Percentiles rank a stretch among this genome's conserved stretches.
These are phyloP conservation scores for Hypoxylon sp. DNA, from an alignment of 2,329 filamentous ascomycete genomes.

Conservation along the genomic window DNA sequence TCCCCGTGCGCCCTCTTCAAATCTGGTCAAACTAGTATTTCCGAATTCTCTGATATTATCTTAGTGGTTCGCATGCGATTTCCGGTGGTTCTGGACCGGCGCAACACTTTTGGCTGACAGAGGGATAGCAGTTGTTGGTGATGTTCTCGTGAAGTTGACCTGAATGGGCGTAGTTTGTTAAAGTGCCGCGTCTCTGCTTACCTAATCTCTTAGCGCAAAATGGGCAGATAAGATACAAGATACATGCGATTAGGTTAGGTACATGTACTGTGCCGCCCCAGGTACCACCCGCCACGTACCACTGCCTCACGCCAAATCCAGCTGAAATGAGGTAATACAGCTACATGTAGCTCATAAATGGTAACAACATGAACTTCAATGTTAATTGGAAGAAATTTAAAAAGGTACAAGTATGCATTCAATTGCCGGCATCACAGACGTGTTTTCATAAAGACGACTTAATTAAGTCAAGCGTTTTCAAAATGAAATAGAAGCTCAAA, in stretches of 20 bases:
- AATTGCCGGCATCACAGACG: neutral
- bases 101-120: slow-evolving; percentile 29
- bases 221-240: slow-evolving; percentile 45
- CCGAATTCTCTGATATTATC: slow-evolving; percentile 27
- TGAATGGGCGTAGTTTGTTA: slow-evolving; percentile 38
- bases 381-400: slow-evolving; percentile 2
- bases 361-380: too few species aligned
- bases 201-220: slow-evolving; percentile 40
- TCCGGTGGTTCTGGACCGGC: slow-evolving; percentile 21
- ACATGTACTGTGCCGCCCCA: slow-evolving; percentile 10
- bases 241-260: slow-evolving; percentile 26
- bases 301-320: slow-evolving; percentile 19
- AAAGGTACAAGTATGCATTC: neutral
- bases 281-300: slow-evolving; percentile 3
- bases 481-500: slow-evolving; percentile 22
- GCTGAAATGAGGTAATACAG: slow-evolving; percentile 29
- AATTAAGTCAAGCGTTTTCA: neutral
- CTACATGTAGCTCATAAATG: slow-evolving; percentile 1
- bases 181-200: slow-evolving; percentile 49
- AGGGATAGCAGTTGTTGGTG: slow-evolving; percentile 39
- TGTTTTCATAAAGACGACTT: neutral
- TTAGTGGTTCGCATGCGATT: slow-evolving; percentile 28
- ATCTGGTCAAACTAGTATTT: slow-evolving; percentile 24
- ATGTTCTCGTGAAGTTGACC: slow-evolving; percentile 51
- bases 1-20: slow-evolving; percentile 35